A percentile compares a stretch with the other conserved stretches of the same genome.
phyloP scores from a whole-genome alignment of 1,284 basidiomycete genomes.

The Apiotrichum laibachii region DNA sequence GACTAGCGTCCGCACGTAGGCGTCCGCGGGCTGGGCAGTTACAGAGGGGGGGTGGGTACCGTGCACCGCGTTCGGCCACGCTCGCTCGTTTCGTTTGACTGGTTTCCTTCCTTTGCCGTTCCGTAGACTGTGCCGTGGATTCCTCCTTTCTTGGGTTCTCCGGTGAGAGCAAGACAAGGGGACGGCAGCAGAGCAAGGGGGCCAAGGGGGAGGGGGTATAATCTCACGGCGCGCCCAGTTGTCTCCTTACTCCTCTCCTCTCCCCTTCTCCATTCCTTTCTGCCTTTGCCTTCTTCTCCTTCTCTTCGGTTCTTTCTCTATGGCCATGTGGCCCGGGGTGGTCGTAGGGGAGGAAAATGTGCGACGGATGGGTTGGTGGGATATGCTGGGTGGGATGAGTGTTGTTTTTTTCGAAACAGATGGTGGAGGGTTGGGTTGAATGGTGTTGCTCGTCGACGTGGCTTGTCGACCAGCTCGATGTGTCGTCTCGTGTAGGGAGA shows the following conservation, averaged over 20 bases:
- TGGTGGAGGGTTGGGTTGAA: neutral
- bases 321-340: neutral
- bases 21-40: conserved; percentile 9
- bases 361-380: no score
- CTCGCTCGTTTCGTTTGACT: neutral
- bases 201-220: neutral
- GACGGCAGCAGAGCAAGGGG: neutral
- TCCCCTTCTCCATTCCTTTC: no score
- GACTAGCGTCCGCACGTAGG: no score
- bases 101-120: neutral
- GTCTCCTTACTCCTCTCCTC: no score
- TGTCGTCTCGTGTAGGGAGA: conserved; percentile 3
- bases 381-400: neutral
- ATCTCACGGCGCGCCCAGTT: neutral
- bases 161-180: no score
- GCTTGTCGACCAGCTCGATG: conserved; percentile 7
- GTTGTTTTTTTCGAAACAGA: neutral
- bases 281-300: neutral
- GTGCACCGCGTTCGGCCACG: neutral
- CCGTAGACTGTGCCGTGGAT: neutral
- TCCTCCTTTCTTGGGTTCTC: no score
- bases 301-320: neutral
- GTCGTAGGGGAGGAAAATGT: no score
- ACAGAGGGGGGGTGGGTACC: conserved; percentile 4
- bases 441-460: conserved; percentile 5